Evolutionary conservation across 1,284 basidiomycete species (phyloP).

Genomic region (Ceratobasidium sp.): DNA sequence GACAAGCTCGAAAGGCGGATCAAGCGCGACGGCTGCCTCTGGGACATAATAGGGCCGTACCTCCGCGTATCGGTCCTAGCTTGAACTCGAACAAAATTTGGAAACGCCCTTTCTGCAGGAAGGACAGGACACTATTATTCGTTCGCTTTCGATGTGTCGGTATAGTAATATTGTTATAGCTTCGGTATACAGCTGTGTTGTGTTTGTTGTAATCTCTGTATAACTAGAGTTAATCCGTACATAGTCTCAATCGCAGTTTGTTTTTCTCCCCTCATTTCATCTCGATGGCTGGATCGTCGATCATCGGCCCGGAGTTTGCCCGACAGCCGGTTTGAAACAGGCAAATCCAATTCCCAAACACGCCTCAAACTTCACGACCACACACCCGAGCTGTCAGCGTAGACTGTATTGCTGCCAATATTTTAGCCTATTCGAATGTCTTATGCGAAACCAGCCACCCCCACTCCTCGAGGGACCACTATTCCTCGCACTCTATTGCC

Average conservation of each 20-base stretch:
- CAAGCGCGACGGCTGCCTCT: conserved; percentile 35
- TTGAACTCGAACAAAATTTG: conserved; percentile 13
- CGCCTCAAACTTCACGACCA: conserved; percentile 39
- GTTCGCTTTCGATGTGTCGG: conserved; percentile 25
- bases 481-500: conserved; percentile 23
- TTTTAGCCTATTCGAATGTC: conserved; percentile 4
- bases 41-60: conserved; percentile 39
- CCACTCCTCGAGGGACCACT: conserved; percentile 12
- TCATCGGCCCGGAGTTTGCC: conserved; percentile 25
- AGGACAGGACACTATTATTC: conserved; percentile 4
- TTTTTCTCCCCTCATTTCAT: conserved; percentile 18
- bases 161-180: conserved; percentile 32
- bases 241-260: conserved; percentile 1
- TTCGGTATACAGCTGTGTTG: conserved; percentile 18
- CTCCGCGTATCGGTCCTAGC: conserved; percentile 12
- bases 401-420: conserved; percentile 1
- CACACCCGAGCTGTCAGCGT: conserved; percentile 18
- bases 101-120: neutral
- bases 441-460: conserved; percentile 29
- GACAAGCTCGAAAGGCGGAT: conserved; percentile 31
- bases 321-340: conserved; percentile 23
- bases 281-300: conserved; percentile 9
- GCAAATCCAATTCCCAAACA: conserved; percentile 21
- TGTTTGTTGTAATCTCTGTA: conserved; percentile 15
- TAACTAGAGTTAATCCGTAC: conserved; percentile 37